Evolutionary conservation across 176 grass and related monocot genomes (phyloP), one percentile per base, ranked within the genome.

Genomic region (Musa itinerans): DNA sequence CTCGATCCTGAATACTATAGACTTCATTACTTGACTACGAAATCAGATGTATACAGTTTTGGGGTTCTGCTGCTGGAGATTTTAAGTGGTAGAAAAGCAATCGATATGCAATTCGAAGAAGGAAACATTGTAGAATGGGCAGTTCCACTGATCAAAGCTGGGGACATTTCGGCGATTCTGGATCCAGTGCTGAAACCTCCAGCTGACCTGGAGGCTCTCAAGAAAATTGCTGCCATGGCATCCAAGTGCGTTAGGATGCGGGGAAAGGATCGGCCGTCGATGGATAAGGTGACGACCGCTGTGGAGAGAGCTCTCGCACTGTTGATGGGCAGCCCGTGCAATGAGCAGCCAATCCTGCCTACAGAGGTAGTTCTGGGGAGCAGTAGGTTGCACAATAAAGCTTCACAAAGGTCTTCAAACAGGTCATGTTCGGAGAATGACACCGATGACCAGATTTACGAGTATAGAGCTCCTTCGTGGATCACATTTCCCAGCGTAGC

Each of bases 81-180:
- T 49, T 71, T 93, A 58, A 98, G 94, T 54, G 94, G 94, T 21
- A 85, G 94, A 51, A 98, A 93, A 86, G 94, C 94, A 3, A 98
- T 98, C 13, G 94, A 98, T 75, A 93, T 98, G 94, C 94, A 98
- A 50, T 93, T 82, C 20, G 90, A 98, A 66, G 94, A 98, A 89
- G 94, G 94, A 17, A 98, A 98, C 54, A 93, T 98, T 65, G 94
- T 98, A 76, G 84, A 98, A 89, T 98, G 94, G 94, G 90, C 88
- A 59, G 90, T 90, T 8, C 94, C 90, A 11, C 80, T 98, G 67
- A 93, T 98, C 76, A 98, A 91, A 81, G 80, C 94, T 4, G 94
- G 86, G 3, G 90, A 98, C 54, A 86, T 98, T 78, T 89, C 91
- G 48, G 73, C 72, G 20, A 79, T 93, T 21, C 81, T 98, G 56